Conservation (phyloP, 257 asterid species). For the Nicotiana noctiflora region DNA sequence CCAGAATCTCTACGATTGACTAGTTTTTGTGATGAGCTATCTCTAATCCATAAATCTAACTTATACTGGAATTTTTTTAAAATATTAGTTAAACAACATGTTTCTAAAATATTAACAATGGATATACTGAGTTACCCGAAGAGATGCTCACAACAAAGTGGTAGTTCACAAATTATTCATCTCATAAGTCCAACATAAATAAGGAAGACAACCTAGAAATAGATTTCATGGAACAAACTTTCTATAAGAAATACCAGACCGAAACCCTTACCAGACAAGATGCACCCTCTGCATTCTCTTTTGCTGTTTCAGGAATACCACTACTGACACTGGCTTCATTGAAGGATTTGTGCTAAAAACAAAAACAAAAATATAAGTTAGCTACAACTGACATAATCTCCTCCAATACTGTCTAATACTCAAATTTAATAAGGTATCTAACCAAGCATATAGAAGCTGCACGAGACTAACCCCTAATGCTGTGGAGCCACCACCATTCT, state of each 20-base stretch:
- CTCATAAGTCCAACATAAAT: background rate
- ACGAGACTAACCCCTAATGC: conserved; percentile 18
- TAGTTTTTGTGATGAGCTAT: background rate
- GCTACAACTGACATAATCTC: background rate
- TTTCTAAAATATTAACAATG: background rate
- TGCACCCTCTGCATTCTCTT: conserved; percentile 13
- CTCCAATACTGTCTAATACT: background rate
- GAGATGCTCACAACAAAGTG: background rate
- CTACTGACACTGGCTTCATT: conserved; percentile 10
- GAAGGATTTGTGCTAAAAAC: conserved; percentile 12
- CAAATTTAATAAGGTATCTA: background rate
- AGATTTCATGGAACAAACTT: background rate
- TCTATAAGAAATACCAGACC: background rate
- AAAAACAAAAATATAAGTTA: background rate
- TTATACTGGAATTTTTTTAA: background rate
- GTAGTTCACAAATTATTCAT: background rate
- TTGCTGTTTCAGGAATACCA: conserved; percentile 6
- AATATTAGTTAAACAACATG: background rate
- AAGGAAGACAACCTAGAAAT: background rate
- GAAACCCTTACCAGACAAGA: conserved; percentile 7
- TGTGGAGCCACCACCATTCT: conserved; percentile 20
- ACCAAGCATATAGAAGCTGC: background rate
- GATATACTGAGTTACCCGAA: background rate
- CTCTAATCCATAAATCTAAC: background rate
- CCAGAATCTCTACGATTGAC: background rate